Evolutionary conservation across 352 stramenopile species (phyloP).

Genomic region (Hyaloperonospora brassicae): DNA sequence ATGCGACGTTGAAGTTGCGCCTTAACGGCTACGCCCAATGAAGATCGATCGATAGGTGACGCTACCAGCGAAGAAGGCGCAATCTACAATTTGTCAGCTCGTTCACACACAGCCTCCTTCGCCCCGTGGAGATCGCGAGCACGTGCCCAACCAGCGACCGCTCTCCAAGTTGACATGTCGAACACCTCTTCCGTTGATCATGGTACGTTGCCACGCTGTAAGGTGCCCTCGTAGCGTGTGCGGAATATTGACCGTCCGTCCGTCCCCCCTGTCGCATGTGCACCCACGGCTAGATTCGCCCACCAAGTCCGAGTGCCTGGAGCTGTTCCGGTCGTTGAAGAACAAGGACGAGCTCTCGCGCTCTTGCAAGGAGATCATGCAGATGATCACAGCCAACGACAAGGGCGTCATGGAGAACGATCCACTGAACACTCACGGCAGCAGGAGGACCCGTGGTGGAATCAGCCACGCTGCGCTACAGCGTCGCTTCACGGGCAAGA

Average conservation of each 20-base stretch:
- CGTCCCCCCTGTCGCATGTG: background rate
- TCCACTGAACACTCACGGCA: constrained; percentile 51
- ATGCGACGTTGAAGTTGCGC: constrained; percentile 20
- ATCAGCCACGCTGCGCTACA: constrained; percentile 72
- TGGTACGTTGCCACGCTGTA: constrained; percentile 14
- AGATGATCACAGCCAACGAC: constrained; percentile 52
- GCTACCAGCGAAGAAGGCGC: no score
- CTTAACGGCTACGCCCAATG: constrained; percentile 10
- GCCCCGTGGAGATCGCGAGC: no score
- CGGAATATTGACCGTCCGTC: background rate
- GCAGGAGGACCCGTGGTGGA: constrained; percentile 46
- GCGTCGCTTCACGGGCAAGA: constrained; percentile 76
- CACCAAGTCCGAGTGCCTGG: constrained; percentile 52
- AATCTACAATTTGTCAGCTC: no score
- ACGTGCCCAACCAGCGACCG: background rate
- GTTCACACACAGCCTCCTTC: no score
- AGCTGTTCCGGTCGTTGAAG: constrained; percentile 61
- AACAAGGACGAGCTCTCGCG: constrained; percentile 75
- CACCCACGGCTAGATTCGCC: constrained; percentile 15
- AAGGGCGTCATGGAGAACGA: constrained; percentile 68
- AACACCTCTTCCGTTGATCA: constrained; percentile 36
- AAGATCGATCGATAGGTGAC: background rate
- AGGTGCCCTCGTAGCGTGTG: background rate
- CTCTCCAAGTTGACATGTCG: constrained; percentile 16
- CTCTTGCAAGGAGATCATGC: constrained; percentile 70